Base-by-base conservation (phyloP, 805 yeast genomes). In the Torulaspora franciscae region DNA sequence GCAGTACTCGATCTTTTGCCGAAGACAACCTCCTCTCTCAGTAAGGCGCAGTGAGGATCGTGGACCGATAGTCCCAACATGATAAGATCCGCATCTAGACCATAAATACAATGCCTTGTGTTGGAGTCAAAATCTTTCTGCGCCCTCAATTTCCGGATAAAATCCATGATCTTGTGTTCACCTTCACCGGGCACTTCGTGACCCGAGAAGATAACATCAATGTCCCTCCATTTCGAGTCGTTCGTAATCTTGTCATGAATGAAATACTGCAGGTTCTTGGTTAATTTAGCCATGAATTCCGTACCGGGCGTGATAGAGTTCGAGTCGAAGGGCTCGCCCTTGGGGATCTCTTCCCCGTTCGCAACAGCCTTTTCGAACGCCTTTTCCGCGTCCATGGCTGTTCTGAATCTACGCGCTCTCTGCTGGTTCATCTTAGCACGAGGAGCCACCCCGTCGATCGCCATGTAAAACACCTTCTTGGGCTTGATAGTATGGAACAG, bases 131-230 rank as follows among this genome's bases (percentile, higher is more conserved):
- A 86, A 40, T 72, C 80, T 0, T 78, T 74, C 58, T 81, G 83
- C n/a, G 90, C 77, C 63, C 85, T 84, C 67, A 81, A 75, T 34
- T 78, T 70, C 68, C 97, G 80, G 52, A 91, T 88, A 57, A 79
- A 88, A 57, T 87, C 87, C 97, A 90, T 91, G 55, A 91, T 89
- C 62, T 91, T 91, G 69, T 91, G 98, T 69, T 91, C 98, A 68
- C 98, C 98, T 72, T 91, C 98, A 55, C 98, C 98, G 3, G 98
- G 98, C 14, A 87, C 97, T 65, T 90, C 96, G 58, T 88, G 96
- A 29, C 96, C 98, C 43, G 93, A 83, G 49, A 91, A 74, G 25
- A 91, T 73, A 48, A 91, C 75, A 43, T 85, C 76, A 42, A 87
- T 73, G 42, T 77, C 75, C 52, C 85, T 83, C 98, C 98, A 91